phyloP scores from a whole-genome alignment of 345 rosid species.

The Salix arbutifolia region DNA sequence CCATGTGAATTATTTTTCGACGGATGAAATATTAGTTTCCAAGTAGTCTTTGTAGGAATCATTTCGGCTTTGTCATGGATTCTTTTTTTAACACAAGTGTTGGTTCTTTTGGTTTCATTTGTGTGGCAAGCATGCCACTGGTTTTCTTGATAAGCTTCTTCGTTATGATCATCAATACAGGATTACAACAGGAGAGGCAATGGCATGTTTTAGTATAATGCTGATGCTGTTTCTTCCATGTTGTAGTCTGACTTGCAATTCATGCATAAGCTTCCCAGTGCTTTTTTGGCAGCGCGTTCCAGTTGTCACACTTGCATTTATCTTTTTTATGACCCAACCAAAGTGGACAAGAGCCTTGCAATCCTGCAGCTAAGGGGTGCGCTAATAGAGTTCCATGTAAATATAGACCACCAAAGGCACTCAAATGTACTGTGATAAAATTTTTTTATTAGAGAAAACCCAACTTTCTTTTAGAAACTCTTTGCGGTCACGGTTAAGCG shows the following conservation, averaged over 20 bases:
- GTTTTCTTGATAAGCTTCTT: slow-evolving; percentile 79
- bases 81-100: background rate
- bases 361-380: too few species aligned
- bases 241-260: background rate
- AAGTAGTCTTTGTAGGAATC: background rate
- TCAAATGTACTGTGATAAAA: too few species aligned
- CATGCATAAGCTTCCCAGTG: background rate
- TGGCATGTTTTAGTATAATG: slow-evolving; percentile 37
- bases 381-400: too few species aligned
- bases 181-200: slow-evolving; percentile 78
- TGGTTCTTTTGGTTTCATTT: slow-evolving; percentile 6
- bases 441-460: too few species aligned
- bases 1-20: slow-evolving; percentile 5
- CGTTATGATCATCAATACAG: slow-evolving; percentile 86
- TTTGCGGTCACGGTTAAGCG: too few species aligned
- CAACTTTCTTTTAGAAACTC: too few species aligned
- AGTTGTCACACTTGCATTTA: background rate
- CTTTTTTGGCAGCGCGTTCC: background rate
- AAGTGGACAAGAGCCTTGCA: too few species aligned
- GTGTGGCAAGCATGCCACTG: slow-evolving; percentile 58
- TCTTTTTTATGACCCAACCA: too few species aligned
- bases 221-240: background rate
- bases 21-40: background rate
- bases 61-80: background rate
- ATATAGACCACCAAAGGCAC: background rate